These are phyloP conservation scores for Quercus parvula DNA, from an alignment of 306 rosid genomes.

Conservation along the genomic window DNA sequence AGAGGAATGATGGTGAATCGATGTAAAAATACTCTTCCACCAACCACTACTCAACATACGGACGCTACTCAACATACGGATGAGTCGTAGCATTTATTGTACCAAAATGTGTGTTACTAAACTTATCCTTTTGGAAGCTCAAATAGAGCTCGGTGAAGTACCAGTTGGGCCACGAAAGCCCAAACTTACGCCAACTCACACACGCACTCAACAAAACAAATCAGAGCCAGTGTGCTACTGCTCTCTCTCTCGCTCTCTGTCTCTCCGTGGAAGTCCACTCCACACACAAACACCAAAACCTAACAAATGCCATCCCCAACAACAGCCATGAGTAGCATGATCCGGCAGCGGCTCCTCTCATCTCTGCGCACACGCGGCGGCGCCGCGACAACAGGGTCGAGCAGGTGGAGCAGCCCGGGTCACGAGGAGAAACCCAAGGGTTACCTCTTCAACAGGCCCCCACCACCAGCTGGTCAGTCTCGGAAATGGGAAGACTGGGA, in stretches of 20 bases:
- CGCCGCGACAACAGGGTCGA: slow-evolving; percentile 37
- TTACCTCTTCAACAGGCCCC: slow-evolving; percentile 70
- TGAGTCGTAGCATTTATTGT: no score
- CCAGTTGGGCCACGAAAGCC: no score
- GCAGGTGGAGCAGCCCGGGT: slow-evolving; percentile 86
- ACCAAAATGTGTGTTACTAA: fast-evolving
- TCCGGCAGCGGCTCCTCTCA: slow-evolving; percentile 69
- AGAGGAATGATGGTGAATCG: fast-evolving
- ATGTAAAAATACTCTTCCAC: fast-evolving
- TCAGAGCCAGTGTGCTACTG: no score
- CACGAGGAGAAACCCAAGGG: slow-evolving; percentile 90
- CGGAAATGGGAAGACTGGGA: slow-evolving; percentile 99
- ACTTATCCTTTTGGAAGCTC: no score
- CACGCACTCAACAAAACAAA: background rate
- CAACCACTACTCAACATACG: fast-evolving
- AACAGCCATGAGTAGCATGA: slow-evolving; percentile 48
- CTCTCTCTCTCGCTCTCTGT: background rate
- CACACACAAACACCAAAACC: background rate
- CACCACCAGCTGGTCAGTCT: slow-evolving; percentile 66
- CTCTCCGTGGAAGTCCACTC: background rate
- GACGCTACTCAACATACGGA: fast-evolving
- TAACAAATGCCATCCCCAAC: slow-evolving; percentile 16
- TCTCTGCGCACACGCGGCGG: slow-evolving; percentile 77
- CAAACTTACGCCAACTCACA: no score
- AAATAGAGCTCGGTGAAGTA: no score